Conservation (phyloP, 139 green algal genomes). For the Chlorella sp. region DNA sequence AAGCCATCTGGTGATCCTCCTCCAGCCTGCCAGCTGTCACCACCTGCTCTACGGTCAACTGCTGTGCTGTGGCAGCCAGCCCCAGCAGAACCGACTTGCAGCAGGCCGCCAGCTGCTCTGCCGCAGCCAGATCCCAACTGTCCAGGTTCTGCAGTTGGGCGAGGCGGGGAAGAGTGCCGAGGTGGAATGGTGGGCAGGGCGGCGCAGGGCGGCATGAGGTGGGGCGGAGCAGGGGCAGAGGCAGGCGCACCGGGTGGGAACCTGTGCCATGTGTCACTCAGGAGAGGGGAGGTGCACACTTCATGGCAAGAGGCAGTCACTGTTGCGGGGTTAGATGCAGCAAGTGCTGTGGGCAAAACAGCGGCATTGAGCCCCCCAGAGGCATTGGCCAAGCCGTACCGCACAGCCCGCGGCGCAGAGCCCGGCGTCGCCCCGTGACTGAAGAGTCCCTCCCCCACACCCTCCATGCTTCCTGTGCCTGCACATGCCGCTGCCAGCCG, state of each 20-base stretch:
- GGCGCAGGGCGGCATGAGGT: too few relatives aligned
- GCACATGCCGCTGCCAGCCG: too few relatives aligned
- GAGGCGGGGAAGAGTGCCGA: neutral
- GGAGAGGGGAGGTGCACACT: too few relatives aligned
- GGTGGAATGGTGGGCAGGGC: neutral
- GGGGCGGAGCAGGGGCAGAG: neutral
- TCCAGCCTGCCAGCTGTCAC: conserved; percentile 77
- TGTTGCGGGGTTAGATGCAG: neutral
- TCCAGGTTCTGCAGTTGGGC: conserved; percentile 61
- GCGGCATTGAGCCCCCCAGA: neutral
- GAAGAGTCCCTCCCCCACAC: neutral
- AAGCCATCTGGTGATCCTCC: conserved; percentile 83
- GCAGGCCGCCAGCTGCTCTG: conserved; percentile 73
- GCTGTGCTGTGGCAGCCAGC: conserved; percentile 72
- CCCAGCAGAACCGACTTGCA: conserved; percentile 90
- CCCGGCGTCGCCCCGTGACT: neutral
- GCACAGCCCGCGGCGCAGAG: too few relatives aligned
- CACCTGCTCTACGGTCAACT: conserved; percentile 63
- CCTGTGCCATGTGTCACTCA: too few relatives aligned
- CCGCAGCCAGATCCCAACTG: conserved; percentile 79
- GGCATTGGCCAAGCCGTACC: too few relatives aligned
- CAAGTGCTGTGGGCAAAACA: neutral
- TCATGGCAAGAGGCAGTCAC: too few relatives aligned
- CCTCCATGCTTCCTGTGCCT: too few relatives aligned
- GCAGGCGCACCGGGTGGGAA: neutral